Evolutionary conservation across 2,329 filamentous ascomycete species (phyloP).

Genomic region (Byssothecium circinans): DNA sequence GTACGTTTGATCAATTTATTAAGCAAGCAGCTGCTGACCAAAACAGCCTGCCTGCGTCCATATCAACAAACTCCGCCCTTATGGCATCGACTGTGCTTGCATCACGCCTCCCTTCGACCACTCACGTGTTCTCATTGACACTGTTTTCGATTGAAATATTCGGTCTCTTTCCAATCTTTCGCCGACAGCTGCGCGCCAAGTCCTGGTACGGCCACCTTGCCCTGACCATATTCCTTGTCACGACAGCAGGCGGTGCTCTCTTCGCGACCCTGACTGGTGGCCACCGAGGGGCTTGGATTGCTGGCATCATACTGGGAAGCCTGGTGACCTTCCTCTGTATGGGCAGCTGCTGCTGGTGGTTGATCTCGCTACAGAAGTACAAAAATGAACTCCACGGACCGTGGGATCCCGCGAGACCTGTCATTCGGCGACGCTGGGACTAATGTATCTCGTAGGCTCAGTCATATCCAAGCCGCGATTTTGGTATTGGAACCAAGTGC

Average conservation of each 20-base stretch:
- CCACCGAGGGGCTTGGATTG: constrained; percentile 60
- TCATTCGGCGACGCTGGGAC: constrained; percentile 70
- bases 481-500: constrained; percentile 30
- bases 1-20: constrained; percentile 27
- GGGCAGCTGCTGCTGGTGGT: constrained; percentile 96
- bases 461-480: constrained; percentile 22
- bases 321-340: constrained; percentile 75
- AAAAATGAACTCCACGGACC: constrained; percentile 98
- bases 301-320: constrained; percentile 77
- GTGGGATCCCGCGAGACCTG: constrained; percentile 92
- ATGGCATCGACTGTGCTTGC: constrained; percentile 96
- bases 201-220: constrained; percentile 79
- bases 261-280: constrained; percentile 60
- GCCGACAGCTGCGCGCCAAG: constrained; percentile 80
- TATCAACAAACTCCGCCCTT: constrained; percentile 92
- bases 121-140: constrained; percentile 91
- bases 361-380: constrained; percentile 95
- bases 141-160: constrained; percentile 98
- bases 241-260: constrained; percentile 78
- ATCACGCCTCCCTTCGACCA: constrained; percentile 83
- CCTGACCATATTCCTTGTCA: constrained; percentile 74
- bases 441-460: constrained; percentile 28
- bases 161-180: constrained; percentile 94
- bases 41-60: constrained; percentile 67
- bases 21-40: constrained; percentile 18